Percentiles rank a stretch among this genome's conserved stretches.
These are phyloP conservation scores for Colletotrichum tanaceti DNA, from an alignment of 2,329 filamentous ascomycete species.

Conservation along the genomic window DNA sequence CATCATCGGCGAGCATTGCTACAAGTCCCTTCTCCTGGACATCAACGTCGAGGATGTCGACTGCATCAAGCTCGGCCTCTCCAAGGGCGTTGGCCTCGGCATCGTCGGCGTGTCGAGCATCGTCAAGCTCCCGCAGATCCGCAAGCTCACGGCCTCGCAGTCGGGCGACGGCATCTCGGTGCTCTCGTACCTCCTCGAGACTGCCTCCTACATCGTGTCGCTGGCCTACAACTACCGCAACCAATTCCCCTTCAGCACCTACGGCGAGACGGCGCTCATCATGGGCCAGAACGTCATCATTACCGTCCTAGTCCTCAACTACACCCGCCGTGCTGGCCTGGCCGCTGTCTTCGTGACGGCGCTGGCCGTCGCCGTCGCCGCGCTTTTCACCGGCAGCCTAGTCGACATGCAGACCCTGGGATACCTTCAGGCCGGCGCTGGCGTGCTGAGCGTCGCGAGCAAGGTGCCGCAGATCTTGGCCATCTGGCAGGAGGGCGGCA, in stretches of 20 bases:
- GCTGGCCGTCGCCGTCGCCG: conserved; percentile 75
- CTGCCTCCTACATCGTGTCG: conserved; percentile 84
- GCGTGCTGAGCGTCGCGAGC: conserved; percentile 83
- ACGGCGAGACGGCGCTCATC: conserved; percentile 93
- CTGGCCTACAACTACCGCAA: conserved; percentile 93
- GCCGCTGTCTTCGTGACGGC: conserved; percentile 84
- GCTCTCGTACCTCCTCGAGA: conserved; percentile 93
- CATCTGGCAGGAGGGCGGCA: conserved; percentile 86
- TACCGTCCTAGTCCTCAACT: conserved; percentile 85
- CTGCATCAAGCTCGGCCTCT: conserved; percentile 90
- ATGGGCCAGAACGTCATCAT: conserved; percentile 93
- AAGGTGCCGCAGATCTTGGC: conserved; percentile 94
- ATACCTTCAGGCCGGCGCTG: conserved; percentile 86
- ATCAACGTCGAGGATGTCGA: conserved; percentile 80
- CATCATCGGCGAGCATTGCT: conserved; percentile 86
- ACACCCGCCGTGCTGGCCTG: conserved; percentile 73
- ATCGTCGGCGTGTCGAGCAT: conserved; percentile 91
- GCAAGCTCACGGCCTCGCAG: conserved; percentile 86
- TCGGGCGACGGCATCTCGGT: conserved; percentile 89
- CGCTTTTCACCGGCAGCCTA: conserved; percentile 75
- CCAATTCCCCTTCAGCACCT: conserved; percentile 95
- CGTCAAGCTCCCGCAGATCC: conserved; percentile 96
- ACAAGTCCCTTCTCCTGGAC: conserved; percentile 86
- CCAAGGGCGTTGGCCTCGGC: conserved; percentile 91
- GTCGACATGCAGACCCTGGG: conserved; percentile 75